Percentiles rank a stretch among this genome's conserved stretches.
These are phyloP conservation scores for Colletotrichum eremochloae DNA, from an alignment of 2,329 filamentous ascomycete species.

Conservation along the genomic window DNA sequence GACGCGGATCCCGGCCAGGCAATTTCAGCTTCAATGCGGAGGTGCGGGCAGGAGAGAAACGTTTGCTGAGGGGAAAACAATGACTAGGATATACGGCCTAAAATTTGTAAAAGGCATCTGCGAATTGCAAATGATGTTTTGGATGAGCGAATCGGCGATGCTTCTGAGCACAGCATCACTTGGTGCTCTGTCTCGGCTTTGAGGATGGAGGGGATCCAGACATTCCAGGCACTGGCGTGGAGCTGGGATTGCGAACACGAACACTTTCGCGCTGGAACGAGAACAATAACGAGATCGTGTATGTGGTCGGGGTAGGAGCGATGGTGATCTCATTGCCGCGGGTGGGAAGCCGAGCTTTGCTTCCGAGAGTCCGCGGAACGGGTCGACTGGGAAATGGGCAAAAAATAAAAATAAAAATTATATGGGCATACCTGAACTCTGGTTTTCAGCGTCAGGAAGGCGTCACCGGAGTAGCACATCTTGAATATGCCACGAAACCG, in stretches of 20 bases:
- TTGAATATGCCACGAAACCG: slow-evolving; percentile 98
- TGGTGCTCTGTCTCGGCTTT: slow-evolving; percentile 9
- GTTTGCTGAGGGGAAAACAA: slow-evolving; percentile 41
- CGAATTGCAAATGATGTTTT: slow-evolving; percentile 6
- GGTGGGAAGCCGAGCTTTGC: slow-evolving; percentile 22
- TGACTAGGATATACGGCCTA: slow-evolving; percentile 24
- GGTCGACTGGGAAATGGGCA: slow-evolving; percentile 20
- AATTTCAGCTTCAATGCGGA: slow-evolving; percentile 54
- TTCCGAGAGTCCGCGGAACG: background rate
- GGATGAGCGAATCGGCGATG: slow-evolving; percentile 16
- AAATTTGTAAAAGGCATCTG: background rate
- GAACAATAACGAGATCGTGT: slow-evolving; percentile 6
- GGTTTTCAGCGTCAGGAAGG: slow-evolving; percentile 94
- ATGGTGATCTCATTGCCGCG: slow-evolving; percentile 18
- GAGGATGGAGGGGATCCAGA: background rate
- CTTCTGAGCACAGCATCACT: slow-evolving; percentile 8
- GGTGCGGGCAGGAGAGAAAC: slow-evolving; percentile 29
- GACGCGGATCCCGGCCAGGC: slow-evolving; percentile 52
- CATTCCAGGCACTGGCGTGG: slow-evolving; percentile 35
- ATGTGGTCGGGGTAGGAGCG: slow-evolving; percentile 6
- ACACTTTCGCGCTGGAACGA: slow-evolving; percentile 9
- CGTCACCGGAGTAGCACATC: slow-evolving; percentile 97
- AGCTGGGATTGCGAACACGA: slow-evolving; percentile 7
- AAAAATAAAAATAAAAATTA: slow-evolving; percentile 29
- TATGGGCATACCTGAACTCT: slow-evolving; percentile 80